Percentiles rank a stretch among this genome's conserved stretches.
Conservation (phyloP, 2,329 filamentous ascomycete species). For the Dothistroma pini region DNA sequence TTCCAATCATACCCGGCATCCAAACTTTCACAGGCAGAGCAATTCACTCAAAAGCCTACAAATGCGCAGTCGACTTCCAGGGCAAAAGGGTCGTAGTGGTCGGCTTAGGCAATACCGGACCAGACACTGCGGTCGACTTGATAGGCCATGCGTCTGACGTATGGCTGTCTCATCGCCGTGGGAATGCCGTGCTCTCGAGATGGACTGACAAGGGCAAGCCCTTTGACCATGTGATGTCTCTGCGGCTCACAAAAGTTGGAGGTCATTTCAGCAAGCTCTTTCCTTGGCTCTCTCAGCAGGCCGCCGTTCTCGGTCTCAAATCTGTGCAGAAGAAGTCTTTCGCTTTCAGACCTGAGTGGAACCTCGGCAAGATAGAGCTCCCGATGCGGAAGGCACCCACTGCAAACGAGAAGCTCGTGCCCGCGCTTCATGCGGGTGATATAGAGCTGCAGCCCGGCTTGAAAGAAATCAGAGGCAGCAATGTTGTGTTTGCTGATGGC, state of each 20-base stretch:
- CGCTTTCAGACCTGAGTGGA: conserved; percentile 9
- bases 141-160: conserved; percentile 8
- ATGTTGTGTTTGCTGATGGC: conserved; percentile 7
- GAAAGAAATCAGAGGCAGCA: conserved; percentile 1
- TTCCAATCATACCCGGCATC: conserved; percentile 3
- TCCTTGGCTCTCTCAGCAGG: not conserved
- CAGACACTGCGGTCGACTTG: conserved; percentile 10
- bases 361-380: not conserved
- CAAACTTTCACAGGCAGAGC: conserved; percentile 7
- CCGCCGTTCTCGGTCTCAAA: conserved; percentile 4
- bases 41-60: conserved; percentile 11
- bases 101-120: conserved; percentile 9
- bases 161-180: conserved; percentile 10
- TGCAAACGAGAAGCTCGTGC: conserved; percentile 8
- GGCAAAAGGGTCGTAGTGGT: conserved; percentile 10
- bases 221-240: conserved; percentile 5
- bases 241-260: conserved; percentile 7
- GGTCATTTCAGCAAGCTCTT: conserved; percentile 5
- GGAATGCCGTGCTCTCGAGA: conserved; percentile 7
- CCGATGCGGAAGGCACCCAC: conserved; percentile 2
- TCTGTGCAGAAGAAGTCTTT: conserved; percentile 5
- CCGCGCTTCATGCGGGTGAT: conserved; percentile 5
- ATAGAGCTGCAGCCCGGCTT: conserved; percentile 7
- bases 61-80: conserved; percentile 1
- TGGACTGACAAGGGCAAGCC: conserved; percentile 10